Conservation (phyloP, 768 basidiomycete species). For the Lentinula sp. region DNA sequence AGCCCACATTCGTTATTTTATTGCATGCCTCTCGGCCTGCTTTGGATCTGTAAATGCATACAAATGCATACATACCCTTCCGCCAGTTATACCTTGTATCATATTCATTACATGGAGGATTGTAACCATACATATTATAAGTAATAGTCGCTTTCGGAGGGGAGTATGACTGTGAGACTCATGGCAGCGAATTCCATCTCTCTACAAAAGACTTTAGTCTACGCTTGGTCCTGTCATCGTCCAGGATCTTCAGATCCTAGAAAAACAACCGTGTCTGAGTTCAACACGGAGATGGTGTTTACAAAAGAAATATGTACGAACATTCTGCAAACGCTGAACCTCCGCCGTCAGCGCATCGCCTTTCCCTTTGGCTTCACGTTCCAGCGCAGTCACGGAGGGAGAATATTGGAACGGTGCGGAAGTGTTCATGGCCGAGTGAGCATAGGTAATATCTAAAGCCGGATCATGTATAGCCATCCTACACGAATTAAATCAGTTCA, state of each 20-base stretch:
- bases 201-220: slow-evolving; percentile 14
- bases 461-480: slow-evolving; percentile 14
- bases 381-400: slow-evolving; percentile 7
- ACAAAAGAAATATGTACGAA: background rate
- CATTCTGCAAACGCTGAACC: slow-evolving; percentile 18
- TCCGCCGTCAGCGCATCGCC: slow-evolving; percentile 11
- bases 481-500: background rate
- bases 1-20: too few relatives aligned
- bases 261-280: background rate
- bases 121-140: too few relatives aligned
- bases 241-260: slow-evolving; percentile 2
- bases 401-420: slow-evolving; percentile 19
- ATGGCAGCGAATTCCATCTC: slow-evolving; percentile 6
- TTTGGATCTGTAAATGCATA: too few relatives aligned
- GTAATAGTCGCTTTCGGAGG: too few relatives aligned
- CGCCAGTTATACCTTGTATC: too few relatives aligned
- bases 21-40: too few relatives aligned
- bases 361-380: slow-evolving; percentile 14
- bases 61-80: too few relatives aligned
- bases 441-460: slow-evolving; percentile 15
- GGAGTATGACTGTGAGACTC: background rate
- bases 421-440: slow-evolving; percentile 19
- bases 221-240: slow-evolving; percentile 5
- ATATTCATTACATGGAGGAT: too few relatives aligned
- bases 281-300: background rate